Base-by-base conservation (phyloP, 1,284 basidiomycete genomes). In the Boletus mariae region DNA sequence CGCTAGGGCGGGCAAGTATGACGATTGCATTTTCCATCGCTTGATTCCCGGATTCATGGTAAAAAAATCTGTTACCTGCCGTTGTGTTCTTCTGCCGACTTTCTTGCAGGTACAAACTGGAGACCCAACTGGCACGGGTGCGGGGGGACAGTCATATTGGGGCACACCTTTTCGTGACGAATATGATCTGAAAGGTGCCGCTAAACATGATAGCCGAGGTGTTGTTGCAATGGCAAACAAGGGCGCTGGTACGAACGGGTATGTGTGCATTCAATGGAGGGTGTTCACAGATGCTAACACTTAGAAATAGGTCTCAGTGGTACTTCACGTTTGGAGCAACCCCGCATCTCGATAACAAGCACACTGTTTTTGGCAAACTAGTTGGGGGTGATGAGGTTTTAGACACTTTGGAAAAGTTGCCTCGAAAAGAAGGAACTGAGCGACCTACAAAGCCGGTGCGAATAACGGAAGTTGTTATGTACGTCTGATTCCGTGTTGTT, bases 41-140 rank as follows among this genome's bases (percentile, higher is more conserved):
- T 77, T 97, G 46, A 93, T 99, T 12, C 94, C 94, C 5, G 95
- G 92, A 0, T 99, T 99, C 68, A 99, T 99, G 97, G 90, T 91
- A 58, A 46, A 76, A 68, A 32, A 17, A 54, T 42, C 17, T 5
- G 49, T 42, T 13, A 5, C 12, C 35, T 17, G 40, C 37, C 25
- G 10, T 45, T 42, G 4, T 29, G 15, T 54, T 40, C 28, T 23
- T 45, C 23, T 7, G 1, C 42, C 10, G 31, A 55, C 43, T 35
- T 43, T 51, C 26, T 10, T 13, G 1, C 57, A 93, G 90, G 83
- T 94, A 28, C 94, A 98, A 80, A 94, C 94, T 1, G 96, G 95
- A 44, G 95, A 99, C 70, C 95, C 95, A 2, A 95, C 93, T 0
- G 96, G 97, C 1, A 99, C 95, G 2, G 96, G 97, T 1, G 77